Conservation (phyloP, 805 yeast genomes). For the Barnettozyma californica region DNA sequence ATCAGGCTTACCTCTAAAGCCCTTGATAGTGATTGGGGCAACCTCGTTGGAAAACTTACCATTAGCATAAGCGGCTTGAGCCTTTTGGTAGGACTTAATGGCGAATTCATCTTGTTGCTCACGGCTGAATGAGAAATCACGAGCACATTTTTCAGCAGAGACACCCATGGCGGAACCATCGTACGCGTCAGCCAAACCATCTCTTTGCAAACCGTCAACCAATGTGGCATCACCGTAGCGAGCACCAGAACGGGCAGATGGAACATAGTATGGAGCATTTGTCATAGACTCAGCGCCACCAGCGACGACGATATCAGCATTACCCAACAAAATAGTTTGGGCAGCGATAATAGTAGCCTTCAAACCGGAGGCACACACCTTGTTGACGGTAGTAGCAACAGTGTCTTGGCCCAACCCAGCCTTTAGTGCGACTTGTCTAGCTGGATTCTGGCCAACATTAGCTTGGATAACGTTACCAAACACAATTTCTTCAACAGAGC, state of each 20-base stretch:
- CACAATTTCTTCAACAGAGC: slow-evolving; percentile 79
- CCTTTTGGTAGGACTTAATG: slow-evolving; percentile 76
- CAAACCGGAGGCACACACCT: slow-evolving; percentile 96
- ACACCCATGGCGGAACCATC: slow-evolving; percentile 90
- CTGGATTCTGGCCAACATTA: slow-evolving; percentile 95
- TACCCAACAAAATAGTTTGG: slow-evolving; percentile 82
- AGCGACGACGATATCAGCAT: slow-evolving; percentile 87
- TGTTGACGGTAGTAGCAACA: slow-evolving; percentile 88
- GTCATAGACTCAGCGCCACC: slow-evolving; percentile 99
- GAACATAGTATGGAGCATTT: slow-evolving; percentile 88
- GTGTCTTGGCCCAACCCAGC: slow-evolving; percentile 80
- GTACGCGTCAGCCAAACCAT: slow-evolving; percentile 92
- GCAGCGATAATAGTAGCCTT: slow-evolving; percentile 89
- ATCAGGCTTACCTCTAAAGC: slow-evolving; percentile 87
- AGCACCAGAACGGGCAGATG: slow-evolving; percentile 80
- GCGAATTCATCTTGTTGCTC: slow-evolving; percentile 90
- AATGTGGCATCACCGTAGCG: slow-evolving; percentile 79
- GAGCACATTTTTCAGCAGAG: slow-evolving; percentile 95
- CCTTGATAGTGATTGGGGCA: slow-evolving; percentile 83
- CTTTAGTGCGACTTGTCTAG: slow-evolving; percentile 91
- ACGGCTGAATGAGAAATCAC: slow-evolving; percentile 69
- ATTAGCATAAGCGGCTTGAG: slow-evolving; percentile 69
- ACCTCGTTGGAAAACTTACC: slow-evolving; percentile 85
- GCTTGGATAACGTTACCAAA: slow-evolving; percentile 94
- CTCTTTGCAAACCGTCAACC: slow-evolving; percentile 87